Conservation (phyloP, 2,329 filamentous ascomycete species). For the Parafenestella ontariensis region DNA sequence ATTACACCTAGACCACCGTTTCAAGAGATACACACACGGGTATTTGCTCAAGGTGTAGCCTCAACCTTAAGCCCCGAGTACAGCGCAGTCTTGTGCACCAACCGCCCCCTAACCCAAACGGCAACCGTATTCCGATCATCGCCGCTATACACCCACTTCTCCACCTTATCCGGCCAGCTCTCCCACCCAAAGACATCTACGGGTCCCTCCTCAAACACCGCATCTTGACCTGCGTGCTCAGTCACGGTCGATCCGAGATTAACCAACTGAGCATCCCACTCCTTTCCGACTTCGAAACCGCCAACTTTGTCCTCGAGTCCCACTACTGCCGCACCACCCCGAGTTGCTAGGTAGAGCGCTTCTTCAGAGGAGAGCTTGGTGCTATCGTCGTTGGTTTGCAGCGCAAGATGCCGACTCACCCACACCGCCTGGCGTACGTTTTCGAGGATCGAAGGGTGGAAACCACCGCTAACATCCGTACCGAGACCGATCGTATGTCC, state of each 20-base stretch:
- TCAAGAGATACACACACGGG: neutral
- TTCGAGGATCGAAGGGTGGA: constrained; percentile 80
- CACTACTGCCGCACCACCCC: constrained; percentile 84
- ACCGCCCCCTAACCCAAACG: constrained; percentile 86
- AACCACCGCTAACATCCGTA: constrained; percentile 90
- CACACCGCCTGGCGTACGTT: constrained; percentile 82
- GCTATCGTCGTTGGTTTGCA: constrained; percentile 52
- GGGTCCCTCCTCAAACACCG: constrained; percentile 62
- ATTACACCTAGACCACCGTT: neutral
- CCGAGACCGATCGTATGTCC: constrained; percentile 85
- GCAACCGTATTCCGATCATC: constrained; percentile 88
- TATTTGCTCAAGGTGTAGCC: constrained; percentile 4
- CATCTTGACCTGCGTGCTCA: constrained; percentile 38
- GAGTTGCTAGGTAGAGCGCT: constrained; percentile 82
- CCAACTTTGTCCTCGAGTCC: constrained; percentile 76
- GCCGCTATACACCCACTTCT: constrained; percentile 94
- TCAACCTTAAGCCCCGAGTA: constrained; percentile 10
- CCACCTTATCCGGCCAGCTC: constrained; percentile 81
- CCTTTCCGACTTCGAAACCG: constrained; percentile 83
- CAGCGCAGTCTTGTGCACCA: constrained; percentile 68
- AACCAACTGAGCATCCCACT: constrained; percentile 90
- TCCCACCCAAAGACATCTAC: constrained; percentile 94
- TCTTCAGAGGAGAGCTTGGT: constrained; percentile 84
- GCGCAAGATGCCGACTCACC: constrained; percentile 75
- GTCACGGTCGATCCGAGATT: constrained; percentile 61